These are phyloP conservation scores for Lipomyces kockii DNA, from an alignment of 805 yeast species.

Conservation along the genomic window DNA sequence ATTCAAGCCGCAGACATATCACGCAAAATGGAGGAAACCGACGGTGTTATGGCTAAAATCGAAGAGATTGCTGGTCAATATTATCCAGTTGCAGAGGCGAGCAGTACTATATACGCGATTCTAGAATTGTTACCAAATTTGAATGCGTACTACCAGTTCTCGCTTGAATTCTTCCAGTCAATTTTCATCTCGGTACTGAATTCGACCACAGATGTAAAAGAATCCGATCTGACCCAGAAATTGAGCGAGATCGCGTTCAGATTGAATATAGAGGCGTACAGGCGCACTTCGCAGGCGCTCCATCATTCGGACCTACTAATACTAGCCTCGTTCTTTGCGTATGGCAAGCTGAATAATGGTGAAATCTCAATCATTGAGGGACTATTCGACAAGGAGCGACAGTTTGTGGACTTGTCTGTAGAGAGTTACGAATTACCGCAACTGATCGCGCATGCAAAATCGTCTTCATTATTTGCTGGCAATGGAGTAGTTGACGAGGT, in stretches of 20 bases:
- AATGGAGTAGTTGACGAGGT: slow-evolving; percentile 14
- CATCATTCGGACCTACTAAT: slow-evolving; percentile 52
- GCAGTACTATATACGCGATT: slow-evolving; percentile 56
- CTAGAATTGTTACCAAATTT: slow-evolving; percentile 51
- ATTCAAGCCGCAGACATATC: slow-evolving; percentile 61
- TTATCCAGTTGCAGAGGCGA: slow-evolving; percentile 59
- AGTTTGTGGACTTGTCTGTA: slow-evolving; percentile 21
- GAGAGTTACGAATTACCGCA: slow-evolving; percentile 20
- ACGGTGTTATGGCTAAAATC: slow-evolving; percentile 58
- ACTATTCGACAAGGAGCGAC: slow-evolving; percentile 24
- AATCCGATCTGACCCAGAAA: slow-evolving; percentile 25
- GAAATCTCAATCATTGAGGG: slow-evolving; percentile 24
- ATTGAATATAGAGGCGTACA: slow-evolving; percentile 56
- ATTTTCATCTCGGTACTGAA: slow-evolving; percentile 47
- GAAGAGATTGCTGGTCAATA: slow-evolving; percentile 55
- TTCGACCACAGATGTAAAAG: slow-evolving; percentile 25
- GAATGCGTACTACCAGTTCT: slow-evolving; percentile 63
- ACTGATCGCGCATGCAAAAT: slow-evolving; percentile 12
- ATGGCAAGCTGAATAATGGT: slow-evolving; percentile 10
- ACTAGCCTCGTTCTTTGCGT: slow-evolving; percentile 47
- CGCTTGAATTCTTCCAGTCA: slow-evolving; percentile 52
- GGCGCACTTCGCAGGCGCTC: slow-evolving; percentile 54
- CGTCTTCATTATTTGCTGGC: slow-evolving; percentile 17
- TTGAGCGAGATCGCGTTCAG: slow-evolving; percentile 45
- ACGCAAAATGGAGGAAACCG: slow-evolving; percentile 58